phyloP scores from a whole-genome alignment of 2,329 filamentous ascomycete species.

The Trichoderma oligosporum region DNA sequence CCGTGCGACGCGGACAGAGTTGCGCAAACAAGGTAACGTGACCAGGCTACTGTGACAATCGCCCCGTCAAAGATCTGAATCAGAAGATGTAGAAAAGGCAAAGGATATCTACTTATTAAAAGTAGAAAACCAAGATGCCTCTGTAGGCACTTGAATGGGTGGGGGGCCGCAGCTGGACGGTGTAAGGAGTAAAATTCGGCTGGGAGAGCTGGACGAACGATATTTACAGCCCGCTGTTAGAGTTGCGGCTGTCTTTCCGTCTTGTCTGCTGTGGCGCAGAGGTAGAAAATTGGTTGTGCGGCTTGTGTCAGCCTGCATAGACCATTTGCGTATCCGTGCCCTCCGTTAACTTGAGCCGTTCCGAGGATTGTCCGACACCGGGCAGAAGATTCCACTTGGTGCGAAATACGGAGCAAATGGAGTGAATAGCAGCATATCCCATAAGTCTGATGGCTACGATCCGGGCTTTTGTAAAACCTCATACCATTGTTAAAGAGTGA shows the following conservation, averaged over 20 bases:
- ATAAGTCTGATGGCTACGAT: too few relatives aligned
- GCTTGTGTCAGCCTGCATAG: not conserved
- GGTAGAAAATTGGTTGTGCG: slow-evolving; percentile 26
- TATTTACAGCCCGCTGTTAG: slow-evolving; percentile 9
- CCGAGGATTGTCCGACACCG: slow-evolving; percentile 11
- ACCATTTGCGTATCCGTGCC: not conserved
- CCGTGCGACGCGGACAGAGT: slow-evolving; percentile 12
- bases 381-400: not conserved
- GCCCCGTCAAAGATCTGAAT: not conserved
- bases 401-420: not conserved
- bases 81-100: not conserved
- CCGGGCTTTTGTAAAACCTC: too few relatives aligned
- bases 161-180: not conserved
- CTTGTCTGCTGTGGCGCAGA: slow-evolving; percentile 27
- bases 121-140: slow-evolving; percentile 15
- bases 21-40: slow-evolving; percentile 14
- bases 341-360: not conserved
- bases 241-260: slow-evolving; percentile 17
- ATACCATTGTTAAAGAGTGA: too few relatives aligned
- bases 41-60: not conserved
- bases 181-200: slow-evolving; percentile 11
- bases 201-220: slow-evolving; percentile 4
- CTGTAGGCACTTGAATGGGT: not conserved
- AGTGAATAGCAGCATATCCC: too few relatives aligned
- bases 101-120: not conserved